A percentile compares a stretch with the other conserved stretches of the same genome.
Conservation (phyloP, 2,329 filamentous ascomycete species). For the Metarhizium robertsii region DNA sequence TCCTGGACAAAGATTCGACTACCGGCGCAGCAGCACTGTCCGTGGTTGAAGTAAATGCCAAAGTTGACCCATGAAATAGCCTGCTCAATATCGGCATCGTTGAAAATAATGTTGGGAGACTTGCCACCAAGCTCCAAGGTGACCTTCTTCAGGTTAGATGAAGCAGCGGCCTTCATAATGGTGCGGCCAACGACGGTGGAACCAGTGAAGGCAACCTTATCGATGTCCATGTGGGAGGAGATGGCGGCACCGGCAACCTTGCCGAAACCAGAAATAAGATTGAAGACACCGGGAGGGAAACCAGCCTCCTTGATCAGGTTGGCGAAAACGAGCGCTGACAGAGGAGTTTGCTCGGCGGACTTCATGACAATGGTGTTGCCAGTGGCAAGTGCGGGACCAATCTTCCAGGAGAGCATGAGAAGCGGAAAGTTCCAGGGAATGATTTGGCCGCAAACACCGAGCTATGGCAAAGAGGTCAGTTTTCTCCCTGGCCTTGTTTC, state of each 20-base stretch:
- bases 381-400: conserved; percentile 61
- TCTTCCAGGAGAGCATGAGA: conserved; percentile 78
- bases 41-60: conserved; percentile 57
- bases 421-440: conserved; percentile 87
- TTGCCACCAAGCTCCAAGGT: conserved; percentile 74
- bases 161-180: conserved; percentile 73
- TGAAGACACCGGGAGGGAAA: conserved; percentile 69
- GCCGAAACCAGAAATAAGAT: conserved; percentile 71
- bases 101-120: conserved; percentile 72
- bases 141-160: conserved; percentile 74
- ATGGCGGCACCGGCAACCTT: conserved; percentile 70
- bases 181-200: conserved; percentile 63
- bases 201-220: conserved; percentile 79
- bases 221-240: conserved; percentile 66
- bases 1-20: conserved; percentile 83
- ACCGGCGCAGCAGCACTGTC: conserved; percentile 63
- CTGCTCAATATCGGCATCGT: conserved; percentile 68
- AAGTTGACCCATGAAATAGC: conserved; percentile 72
- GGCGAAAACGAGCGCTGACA: conserved; percentile 57
- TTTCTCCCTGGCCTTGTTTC: background rate
- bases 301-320: conserved; percentile 64
- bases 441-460: conserved; percentile 77
- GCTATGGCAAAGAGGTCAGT: conserved; percentile 15
- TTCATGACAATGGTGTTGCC: conserved; percentile 68
- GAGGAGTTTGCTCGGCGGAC: conserved; percentile 67